Evolutionary conservation across 257 asterid species (phyloP).

Genomic region (Solanum bukasovii): DNA sequence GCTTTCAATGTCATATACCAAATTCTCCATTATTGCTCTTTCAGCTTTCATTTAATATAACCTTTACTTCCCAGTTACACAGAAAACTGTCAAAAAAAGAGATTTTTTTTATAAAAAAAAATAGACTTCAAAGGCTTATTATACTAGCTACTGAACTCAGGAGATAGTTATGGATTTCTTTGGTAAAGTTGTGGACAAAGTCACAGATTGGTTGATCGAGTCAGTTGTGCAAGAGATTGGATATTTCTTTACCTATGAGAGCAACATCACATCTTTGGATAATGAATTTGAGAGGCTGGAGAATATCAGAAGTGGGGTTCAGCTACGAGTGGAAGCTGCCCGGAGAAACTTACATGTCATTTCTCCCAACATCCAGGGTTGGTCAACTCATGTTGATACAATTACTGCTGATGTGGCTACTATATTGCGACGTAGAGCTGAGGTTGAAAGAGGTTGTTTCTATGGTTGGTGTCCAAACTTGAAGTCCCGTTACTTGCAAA

Average conservation of each 20-base stretch:
- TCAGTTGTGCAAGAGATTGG: background rate
- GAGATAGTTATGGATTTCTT: background rate
- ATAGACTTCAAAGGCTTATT: no score
- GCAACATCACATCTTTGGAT: background rate
- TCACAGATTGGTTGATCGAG: background rate
- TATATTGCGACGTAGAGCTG: background rate
- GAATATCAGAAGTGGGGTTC: background rate
- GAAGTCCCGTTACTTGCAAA: background rate
- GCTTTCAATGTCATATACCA: background rate
- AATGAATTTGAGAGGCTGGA: background rate
- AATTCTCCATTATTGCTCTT: background rate
- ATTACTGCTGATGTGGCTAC: background rate
- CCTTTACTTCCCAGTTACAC: background rate
- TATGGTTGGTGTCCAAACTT: background rate
- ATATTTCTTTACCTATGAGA: background rate
- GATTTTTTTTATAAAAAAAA: no score
- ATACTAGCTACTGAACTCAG: background rate
- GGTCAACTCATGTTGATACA: background rate
- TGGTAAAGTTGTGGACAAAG: background rate
- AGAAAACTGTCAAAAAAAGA: background rate
- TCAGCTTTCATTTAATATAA: background rate
- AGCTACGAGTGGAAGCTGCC: background rate
- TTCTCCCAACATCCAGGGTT: background rate
- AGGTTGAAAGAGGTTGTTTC: background rate
- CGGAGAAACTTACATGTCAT: background rate